These are phyloP conservation scores for Davidsoniella eucalypti DNA, from an alignment of 2,329 filamentous ascomycete species.

Conservation along the genomic window DNA sequence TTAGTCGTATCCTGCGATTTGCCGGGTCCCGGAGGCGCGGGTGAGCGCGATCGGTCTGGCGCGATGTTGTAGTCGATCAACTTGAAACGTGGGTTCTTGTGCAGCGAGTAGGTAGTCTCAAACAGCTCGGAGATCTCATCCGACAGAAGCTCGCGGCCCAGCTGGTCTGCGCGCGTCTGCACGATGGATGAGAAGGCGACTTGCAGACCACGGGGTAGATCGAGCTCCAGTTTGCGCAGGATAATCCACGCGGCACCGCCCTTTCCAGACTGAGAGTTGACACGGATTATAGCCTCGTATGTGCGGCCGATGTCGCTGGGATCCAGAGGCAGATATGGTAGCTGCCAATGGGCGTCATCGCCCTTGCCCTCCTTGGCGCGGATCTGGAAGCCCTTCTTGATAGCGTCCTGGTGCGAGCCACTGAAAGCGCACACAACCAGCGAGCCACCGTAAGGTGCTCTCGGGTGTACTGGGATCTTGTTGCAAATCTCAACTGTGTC, in stretches of 20 bases:
- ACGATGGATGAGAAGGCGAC: slow-evolving; percentile 81
- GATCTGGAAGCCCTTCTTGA: slow-evolving; percentile 75
- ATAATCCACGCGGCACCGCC: slow-evolving; percentile 92
- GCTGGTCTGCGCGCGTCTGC: slow-evolving; percentile 61
- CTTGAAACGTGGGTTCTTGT: slow-evolving; percentile 62
- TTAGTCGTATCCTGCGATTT: slow-evolving; percentile 64
- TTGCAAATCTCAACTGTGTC: slow-evolving; percentile 81
- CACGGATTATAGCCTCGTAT: slow-evolving; percentile 95
- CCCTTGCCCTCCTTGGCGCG: slow-evolving; percentile 44
- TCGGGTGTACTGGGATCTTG: slow-evolving; percentile 83
- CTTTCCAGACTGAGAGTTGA: slow-evolving; percentile 94
- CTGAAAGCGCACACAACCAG: slow-evolving; percentile 87
- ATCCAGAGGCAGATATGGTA: slow-evolving; percentile 87
- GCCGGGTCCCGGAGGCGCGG: slow-evolving; percentile 48
- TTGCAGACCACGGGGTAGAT: slow-evolving; percentile 82
- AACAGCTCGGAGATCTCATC: slow-evolving; percentile 80
- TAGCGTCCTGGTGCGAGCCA: slow-evolving; percentile 86
- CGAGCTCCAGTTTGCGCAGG: slow-evolving; percentile 71
- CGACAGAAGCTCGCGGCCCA: slow-evolving; percentile 70
- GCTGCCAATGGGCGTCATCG: slow-evolving; percentile 57
- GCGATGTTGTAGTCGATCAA: slow-evolving; percentile 86
- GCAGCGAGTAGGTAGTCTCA: slow-evolving; percentile 71
- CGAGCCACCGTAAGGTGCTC: slow-evolving; percentile 79
- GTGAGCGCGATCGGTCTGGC: slow-evolving; percentile 63
- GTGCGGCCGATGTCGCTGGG: slow-evolving; percentile 85